A percentile compares a stretch with the other conserved stretches of the same genome.
Evolutionary conservation across 441 rosid genomes (phyloP).

Genomic region (Cnidoscolus chayamansa): DNA sequence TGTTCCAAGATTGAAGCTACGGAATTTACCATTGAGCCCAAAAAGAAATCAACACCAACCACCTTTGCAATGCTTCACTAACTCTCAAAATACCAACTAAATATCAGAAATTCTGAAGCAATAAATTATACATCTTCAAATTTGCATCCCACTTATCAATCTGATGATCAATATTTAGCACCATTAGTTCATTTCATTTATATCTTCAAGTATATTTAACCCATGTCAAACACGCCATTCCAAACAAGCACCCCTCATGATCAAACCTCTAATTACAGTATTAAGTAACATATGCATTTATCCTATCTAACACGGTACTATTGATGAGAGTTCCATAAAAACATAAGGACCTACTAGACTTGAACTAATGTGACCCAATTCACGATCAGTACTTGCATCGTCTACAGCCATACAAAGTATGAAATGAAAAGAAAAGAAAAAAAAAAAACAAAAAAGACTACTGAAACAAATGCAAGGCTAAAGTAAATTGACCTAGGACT

Average conservation of each 20-base stretch:
- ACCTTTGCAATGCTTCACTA: constrained; percentile 37
- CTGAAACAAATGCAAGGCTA: neutral
- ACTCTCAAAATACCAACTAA: constrained; percentile 20
- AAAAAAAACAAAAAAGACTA: neutral
- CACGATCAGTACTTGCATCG: neutral
- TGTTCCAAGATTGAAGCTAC: constrained; percentile 21
- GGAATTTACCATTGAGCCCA: constrained; percentile 43
- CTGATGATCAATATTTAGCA: constrained; percentile 1
- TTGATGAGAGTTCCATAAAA: neutral
- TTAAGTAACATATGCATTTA: constrained; percentile 3
- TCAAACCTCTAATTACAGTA: constrained; percentile 27
- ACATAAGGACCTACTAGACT: neutral
- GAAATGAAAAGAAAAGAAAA: neutral
- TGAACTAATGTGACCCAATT: neutral
- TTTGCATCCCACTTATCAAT: neutral
- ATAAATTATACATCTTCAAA: neutral
- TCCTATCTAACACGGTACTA: neutral
- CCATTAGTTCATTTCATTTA: neutral
- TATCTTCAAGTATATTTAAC: neutral
- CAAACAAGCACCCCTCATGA: constrained; percentile 24
- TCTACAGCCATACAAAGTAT: neutral
- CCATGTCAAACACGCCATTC: constrained; percentile 11
- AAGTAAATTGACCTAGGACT: neutral
- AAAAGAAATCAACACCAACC: constrained; percentile 41
- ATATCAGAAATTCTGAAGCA: constrained; percentile 36